Percentiles rank a stretch among this genome's conserved stretches.
phyloP scores from a whole-genome alignment of 2,329 filamentous ascomycete species.

The Alternaria sp. region DNA sequence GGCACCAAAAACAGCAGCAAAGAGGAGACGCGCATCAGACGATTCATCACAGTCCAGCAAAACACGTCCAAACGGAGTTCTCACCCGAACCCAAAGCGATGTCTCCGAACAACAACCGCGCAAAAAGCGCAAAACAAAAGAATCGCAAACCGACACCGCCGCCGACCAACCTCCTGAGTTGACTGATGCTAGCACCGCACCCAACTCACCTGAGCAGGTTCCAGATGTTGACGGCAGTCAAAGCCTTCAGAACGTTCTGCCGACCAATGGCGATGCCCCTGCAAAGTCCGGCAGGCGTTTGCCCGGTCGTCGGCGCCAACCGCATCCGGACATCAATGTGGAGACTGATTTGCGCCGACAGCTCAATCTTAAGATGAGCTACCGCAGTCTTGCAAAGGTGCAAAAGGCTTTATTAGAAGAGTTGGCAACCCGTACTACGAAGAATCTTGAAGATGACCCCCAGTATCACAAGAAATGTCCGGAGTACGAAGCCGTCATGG shows the following conservation, averaged over 20 bases:
- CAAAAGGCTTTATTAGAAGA: slow-evolving; percentile 71
- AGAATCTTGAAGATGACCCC: slow-evolving; percentile 62
- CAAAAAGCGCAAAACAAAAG: slow-evolving; percentile 45
- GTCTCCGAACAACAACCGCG: slow-evolving; percentile 44
- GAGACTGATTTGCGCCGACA: slow-evolving; percentile 62
- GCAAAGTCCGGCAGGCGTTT: slow-evolving; percentile 46
- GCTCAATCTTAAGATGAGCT: slow-evolving; percentile 69
- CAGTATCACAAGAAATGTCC: slow-evolving; percentile 60
- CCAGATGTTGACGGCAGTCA: slow-evolving; percentile 41
- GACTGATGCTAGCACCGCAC: slow-evolving; percentile 45
- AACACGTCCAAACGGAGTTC: slow-evolving; percentile 42
- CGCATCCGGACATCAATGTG: slow-evolving; percentile 53
- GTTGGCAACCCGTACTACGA: slow-evolving; percentile 66
- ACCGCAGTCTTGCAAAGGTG: slow-evolving; percentile 66
- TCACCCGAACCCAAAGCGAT: slow-evolving; percentile 44
- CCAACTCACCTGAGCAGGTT: slow-evolving; percentile 45
- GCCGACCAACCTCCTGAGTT: slow-evolving; percentile 44
- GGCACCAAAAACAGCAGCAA: slow-evolving; percentile 31
- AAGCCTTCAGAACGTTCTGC: slow-evolving; percentile 43
- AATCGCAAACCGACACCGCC: slow-evolving; percentile 31
- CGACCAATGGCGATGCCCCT: slow-evolving; percentile 44
- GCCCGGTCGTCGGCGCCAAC: slow-evolving; percentile 55
- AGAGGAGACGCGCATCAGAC: slow-evolving; percentile 44
- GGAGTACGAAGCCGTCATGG: slow-evolving; percentile 60
- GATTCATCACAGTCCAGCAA: slow-evolving; percentile 41